Base-by-base conservation (phyloP, 805 yeast genomes). In the Metschnikowia santaceciliae region DNA sequence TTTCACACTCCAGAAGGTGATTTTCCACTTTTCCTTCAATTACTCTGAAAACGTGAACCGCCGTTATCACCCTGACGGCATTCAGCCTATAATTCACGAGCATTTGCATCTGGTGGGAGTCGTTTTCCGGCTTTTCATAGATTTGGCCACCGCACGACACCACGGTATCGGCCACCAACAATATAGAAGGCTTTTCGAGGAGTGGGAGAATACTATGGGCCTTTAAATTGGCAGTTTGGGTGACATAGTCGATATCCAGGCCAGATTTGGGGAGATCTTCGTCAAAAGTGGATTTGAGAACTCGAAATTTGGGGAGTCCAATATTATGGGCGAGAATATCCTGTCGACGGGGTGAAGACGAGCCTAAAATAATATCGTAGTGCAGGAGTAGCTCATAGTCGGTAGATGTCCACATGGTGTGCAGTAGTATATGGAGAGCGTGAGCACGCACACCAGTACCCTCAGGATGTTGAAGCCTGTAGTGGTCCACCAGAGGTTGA, bases 161-260 rank as follows among this genome's bases (percentile, higher is more conserved):
- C 5, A 94, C 78, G 0, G 99, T 92, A 66, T 92, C 99, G 1
- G 97, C 92, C 1, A 96, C 76, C 6, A 86, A 61, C 5, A 74
- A 42, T 6, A 42, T 32, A n/a, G 41, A 26, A 2, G 38, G 34
- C 26, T 58, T 50, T 32, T 57, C 61, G 42, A 81, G 56, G 19
- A 73, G 71, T 1, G 72, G 63, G 59, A 84, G 70, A 0, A 90
- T 89, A n/a, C 81, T 80, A 11, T 76, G 50, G 0, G 86, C 84
- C 63, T 92, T 92, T 20, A 77, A 80, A 17, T 66, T 64, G 1
- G 96, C 86, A 0, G 98, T 92, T 42, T 77, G 75, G 19, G 65
- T 56, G 1, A 88, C 96, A 68, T 92, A 92, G 23, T 66, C 64
- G 20, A 51, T 55, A 22, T 84, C 81, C 50, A 65, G 63, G 2